A percentile compares a stretch with the other conserved stretches of the same genome.
These are phyloP conservation scores for Cyberlindnera mrakii DNA, from an alignment of 805 yeast genomes.

Conservation along the genomic window DNA sequence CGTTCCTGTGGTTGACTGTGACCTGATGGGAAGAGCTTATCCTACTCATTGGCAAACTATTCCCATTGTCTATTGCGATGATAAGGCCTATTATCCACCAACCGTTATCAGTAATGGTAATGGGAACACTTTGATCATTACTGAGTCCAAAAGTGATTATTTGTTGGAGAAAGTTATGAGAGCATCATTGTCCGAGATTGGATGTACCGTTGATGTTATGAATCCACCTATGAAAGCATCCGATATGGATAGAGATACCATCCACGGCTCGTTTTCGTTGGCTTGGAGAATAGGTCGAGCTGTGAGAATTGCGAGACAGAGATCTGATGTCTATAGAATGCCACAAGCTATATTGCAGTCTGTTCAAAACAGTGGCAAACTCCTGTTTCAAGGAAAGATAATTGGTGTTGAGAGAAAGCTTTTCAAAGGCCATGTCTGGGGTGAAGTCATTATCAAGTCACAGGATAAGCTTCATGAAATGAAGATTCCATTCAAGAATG, in stretches of 20 bases:
- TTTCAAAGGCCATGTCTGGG: constrained; percentile 38
- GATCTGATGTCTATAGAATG: constrained; percentile 29
- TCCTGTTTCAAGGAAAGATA: constrained; percentile 37
- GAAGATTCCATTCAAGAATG: constrained; percentile 42
- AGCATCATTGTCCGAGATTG: constrained; percentile 37
- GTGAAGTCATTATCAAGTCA: constrained; percentile 34
- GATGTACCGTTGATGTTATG: constrained; percentile 31
- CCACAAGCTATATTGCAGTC: constrained; percentile 33
- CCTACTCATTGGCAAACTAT: constrained; percentile 37
- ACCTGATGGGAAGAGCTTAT: constrained; percentile 44
- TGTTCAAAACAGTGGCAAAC: constrained; percentile 31
- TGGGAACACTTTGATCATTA: constrained; percentile 32
- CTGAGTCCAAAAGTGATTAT: constrained; percentile 28
- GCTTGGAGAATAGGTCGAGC: constrained; percentile 46
- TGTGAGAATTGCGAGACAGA: constrained; percentile 31
- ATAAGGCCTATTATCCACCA: constrained; percentile 19
- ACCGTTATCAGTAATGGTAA: constrained; percentile 34
- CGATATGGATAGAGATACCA: constrained; percentile 24
- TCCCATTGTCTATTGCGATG: constrained; percentile 18
- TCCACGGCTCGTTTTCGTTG: constrained; percentile 28
- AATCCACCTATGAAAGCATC: constrained; percentile 27
- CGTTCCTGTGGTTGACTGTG: constrained; percentile 33
- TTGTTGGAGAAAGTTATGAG: constrained; percentile 34
- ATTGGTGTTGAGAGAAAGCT: constrained; percentile 36
- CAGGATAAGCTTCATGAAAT: constrained; percentile 11